Percentiles rank a stretch among this genome's conserved stretches.
phyloP scores from a whole-genome alignment of 805 yeast genomes.

The Metschnikowia amazonensis region DNA sequence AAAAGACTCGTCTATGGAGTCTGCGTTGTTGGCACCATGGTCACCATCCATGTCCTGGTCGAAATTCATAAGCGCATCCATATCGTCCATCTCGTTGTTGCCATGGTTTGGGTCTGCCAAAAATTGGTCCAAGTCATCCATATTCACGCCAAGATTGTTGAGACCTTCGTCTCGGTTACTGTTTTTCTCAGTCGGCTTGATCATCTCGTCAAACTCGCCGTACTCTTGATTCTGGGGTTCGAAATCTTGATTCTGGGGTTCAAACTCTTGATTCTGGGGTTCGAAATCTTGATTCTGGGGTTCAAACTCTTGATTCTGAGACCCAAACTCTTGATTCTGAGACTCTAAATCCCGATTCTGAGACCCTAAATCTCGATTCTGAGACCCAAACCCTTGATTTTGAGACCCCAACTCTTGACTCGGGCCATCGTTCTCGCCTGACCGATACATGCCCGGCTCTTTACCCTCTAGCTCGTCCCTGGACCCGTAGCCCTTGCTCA shows the following conservation, averaged over 20 bases:
- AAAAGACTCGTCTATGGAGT: conserved; percentile 29
- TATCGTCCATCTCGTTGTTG: conserved; percentile 15
- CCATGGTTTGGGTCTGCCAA: conserved; percentile 15
- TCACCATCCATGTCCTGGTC: conserved; percentile 12
- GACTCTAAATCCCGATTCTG: neutral
- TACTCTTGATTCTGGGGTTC: neutral
- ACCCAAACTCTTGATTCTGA: neutral
- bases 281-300: neutral
- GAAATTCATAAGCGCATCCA: conserved; percentile 20
- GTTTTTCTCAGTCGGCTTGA: neutral
- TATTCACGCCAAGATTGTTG: conserved; percentile 11
- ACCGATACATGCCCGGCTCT: neutral
- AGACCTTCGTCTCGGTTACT: neutral
- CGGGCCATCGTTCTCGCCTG: neutral
- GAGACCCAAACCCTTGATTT: neutral
- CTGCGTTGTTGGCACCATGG: conserved; percentile 4
- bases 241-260: neutral
- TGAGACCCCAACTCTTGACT: neutral
- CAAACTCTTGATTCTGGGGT: neutral
- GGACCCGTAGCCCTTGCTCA: neutral
- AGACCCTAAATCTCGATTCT: neutral
- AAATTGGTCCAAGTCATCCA: conserved; percentile 20
- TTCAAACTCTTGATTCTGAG: neutral
- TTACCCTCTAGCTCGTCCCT: neutral
- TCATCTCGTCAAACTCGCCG: conserved; percentile 7